These are phyloP conservation scores for Punica granatum DNA, from an alignment of 345 rosid genomes.

Conservation along the genomic window DNA sequence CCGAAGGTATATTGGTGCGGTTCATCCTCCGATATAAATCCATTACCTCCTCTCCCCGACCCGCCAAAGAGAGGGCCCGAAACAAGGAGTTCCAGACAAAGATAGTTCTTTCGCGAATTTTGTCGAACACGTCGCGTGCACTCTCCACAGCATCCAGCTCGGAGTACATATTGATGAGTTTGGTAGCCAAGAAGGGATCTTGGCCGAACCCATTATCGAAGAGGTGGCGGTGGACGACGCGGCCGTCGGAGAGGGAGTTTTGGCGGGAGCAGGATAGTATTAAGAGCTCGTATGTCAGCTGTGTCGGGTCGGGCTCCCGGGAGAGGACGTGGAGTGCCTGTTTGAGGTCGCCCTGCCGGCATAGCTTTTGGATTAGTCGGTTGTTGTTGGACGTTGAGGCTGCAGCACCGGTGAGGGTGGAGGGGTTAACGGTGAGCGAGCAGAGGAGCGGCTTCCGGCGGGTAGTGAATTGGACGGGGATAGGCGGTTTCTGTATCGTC, in stretches of 20 bases:
- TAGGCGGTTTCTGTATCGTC: constrained; percentile 3
- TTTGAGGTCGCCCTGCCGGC: constrained; percentile 64
- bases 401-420: constrained; percentile 23
- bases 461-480: constrained; percentile 10
- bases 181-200: constrained; percentile 91
- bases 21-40: constrained; percentile 62
- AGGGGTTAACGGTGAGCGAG: constrained; percentile 24
- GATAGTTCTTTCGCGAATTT: constrained; percentile 62
- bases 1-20: constrained; percentile 39
- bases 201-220: constrained; percentile 64
- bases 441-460: constrained; percentile 13
- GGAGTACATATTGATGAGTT: constrained; percentile 65
- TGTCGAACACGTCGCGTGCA: constrained; percentile 80
- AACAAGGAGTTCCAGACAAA: constrained; percentile 85
- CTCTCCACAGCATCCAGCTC: constrained; percentile 40
- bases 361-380: constrained; percentile 48
- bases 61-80: constrained; percentile 65
- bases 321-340: constrained; percentile 65
- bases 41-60: constrained; percentile 72
- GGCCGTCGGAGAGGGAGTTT: constrained; percentile 51
- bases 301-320: constrained; percentile 52
- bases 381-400: constrained; percentile 27
- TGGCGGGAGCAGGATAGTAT: constrained; percentile 57
- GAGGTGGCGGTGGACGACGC: constrained; percentile 55
- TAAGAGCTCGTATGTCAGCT: constrained; percentile 76